Evolutionary conservation across 495 filamentous ascomycete genomes (phyloP).

Genomic region (Platismatia glauca): DNA sequence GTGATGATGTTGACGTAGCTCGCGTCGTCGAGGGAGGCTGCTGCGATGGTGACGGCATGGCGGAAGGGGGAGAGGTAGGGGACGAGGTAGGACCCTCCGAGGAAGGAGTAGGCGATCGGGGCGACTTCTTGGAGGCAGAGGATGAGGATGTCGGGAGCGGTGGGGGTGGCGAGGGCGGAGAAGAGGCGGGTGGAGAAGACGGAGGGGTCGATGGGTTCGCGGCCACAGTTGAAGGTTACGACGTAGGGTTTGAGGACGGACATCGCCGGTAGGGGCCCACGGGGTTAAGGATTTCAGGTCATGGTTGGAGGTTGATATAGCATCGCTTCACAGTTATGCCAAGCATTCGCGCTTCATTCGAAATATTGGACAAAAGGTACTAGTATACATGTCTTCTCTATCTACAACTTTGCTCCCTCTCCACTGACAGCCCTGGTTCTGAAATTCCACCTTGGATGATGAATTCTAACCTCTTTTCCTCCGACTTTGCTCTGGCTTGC

Average conservation of each 20-base stretch:
- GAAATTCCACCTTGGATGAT: conserved; percentile 50
- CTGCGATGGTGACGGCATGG: conserved; percentile 60
- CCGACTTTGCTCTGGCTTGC: conserved; percentile 33
- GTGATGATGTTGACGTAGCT: conserved; percentile 46
- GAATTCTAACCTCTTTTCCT: conserved; percentile 37
- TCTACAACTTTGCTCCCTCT: conserved; percentile 18
- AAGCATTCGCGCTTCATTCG: too few relatives aligned
- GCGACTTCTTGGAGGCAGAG: conserved; percentile 85
- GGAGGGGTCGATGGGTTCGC: conserved; percentile 51
- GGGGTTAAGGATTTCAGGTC: neutral
- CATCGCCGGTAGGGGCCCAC: conserved; percentile 27
- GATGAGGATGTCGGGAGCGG: conserved; percentile 64
- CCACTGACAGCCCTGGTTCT: conserved; percentile 31
- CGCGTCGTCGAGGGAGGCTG: conserved; percentile 28
- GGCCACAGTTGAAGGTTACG: conserved; percentile 85
- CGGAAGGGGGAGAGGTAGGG: conserved; percentile 64
- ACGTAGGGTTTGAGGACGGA: conserved; percentile 53
- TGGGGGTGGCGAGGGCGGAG: conserved; percentile 49
- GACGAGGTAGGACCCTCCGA: conserved; percentile 71
- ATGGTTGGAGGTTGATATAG: neutral
- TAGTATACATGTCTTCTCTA: neutral
- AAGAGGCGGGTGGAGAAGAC: conserved; percentile 65
- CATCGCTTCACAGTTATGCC: neutral
- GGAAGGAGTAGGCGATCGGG: conserved; percentile 71
- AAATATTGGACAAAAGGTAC: neutral